These are phyloP conservation scores for Amanita phalloides DNA, from an alignment of 768 basidiomycete species.

Conservation along the genomic window DNA sequence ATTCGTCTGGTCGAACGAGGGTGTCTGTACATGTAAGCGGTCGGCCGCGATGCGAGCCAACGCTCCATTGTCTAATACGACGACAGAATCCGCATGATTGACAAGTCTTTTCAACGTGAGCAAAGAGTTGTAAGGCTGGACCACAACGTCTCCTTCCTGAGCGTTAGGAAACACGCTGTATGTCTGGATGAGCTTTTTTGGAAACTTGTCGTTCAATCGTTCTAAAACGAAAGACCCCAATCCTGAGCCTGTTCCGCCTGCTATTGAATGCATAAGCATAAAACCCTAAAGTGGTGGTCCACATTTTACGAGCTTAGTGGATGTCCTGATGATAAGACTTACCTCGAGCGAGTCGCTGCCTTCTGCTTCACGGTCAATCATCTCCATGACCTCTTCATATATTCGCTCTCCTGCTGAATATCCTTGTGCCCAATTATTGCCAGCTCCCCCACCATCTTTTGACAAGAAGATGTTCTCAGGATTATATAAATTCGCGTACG, in stretches of 20 bases:
- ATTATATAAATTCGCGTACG: slow-evolving; percentile 89
- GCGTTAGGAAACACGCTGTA: slow-evolving; percentile 98
- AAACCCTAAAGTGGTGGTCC: slow-evolving; percentile 60
- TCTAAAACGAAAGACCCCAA: slow-evolving; percentile 97
- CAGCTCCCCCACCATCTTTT: slow-evolving; percentile 97
- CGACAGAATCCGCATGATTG: slow-evolving; percentile 94
- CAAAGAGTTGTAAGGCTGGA: slow-evolving; percentile 96
- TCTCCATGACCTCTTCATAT: slow-evolving; percentile 97
- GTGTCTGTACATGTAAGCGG: slow-evolving; percentile 77
- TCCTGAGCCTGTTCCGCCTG: slow-evolving; percentile 96
- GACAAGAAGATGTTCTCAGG: slow-evolving; percentile 96
- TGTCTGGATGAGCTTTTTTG: slow-evolving; percentile 98
- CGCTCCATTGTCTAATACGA: slow-evolving; percentile 95
- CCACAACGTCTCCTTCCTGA: slow-evolving; percentile 91
- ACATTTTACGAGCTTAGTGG: not conserved
- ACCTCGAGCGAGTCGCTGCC: slow-evolving; percentile 97
- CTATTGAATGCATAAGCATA: slow-evolving; percentile 98
- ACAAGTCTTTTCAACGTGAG: slow-evolving; percentile 88
- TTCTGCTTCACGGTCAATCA: slow-evolving; percentile 97
- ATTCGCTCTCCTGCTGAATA: slow-evolving; percentile 83
- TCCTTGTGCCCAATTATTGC: slow-evolving; percentile 98
- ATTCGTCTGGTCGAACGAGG: slow-evolving; percentile 87
- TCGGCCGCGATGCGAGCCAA: slow-evolving; percentile 89
- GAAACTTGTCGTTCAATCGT: slow-evolving; percentile 93
- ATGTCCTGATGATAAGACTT: slow-evolving; percentile 8